phyloP scores from a whole-genome alignment of 2,329 filamentous ascomycete species.

The Botrytis aclada region DNA sequence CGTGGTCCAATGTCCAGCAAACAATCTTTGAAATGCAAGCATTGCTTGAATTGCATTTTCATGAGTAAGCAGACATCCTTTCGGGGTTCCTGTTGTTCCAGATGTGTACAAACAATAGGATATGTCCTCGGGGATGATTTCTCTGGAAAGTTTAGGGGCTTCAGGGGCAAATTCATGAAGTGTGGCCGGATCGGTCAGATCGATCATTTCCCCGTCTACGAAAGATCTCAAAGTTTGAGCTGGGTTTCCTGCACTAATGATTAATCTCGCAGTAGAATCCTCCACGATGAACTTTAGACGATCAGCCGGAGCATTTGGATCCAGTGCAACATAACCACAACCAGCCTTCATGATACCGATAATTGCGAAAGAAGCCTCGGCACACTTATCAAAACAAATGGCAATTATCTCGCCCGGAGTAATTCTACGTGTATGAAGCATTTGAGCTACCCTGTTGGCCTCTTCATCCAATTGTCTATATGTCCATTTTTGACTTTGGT shows the following conservation, averaged over 20 bases:
- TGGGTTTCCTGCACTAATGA: conserved; percentile 56
- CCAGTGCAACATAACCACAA: conserved; percentile 41
- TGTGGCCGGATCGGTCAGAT: conserved; percentile 31
- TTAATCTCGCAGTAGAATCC: conserved; percentile 64
- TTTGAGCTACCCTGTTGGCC: conserved; percentile 68
- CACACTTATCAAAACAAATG: conserved; percentile 41
- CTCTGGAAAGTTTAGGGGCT: conserved; percentile 28
- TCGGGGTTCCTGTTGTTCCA: conserved; percentile 41
- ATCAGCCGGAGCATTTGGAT: conserved; percentile 40
- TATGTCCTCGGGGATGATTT: conserved; percentile 31
- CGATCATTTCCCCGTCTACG: conserved; percentile 27
- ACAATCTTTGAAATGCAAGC: conserved; percentile 78
- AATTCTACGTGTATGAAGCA: conserved; percentile 53
- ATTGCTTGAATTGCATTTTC: conserved; percentile 87
- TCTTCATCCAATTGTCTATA: conserved; percentile 69
- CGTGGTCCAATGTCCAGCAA: conserved; percentile 68
- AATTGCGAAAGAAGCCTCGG: conserved; percentile 39
- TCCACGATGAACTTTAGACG: conserved; percentile 36
- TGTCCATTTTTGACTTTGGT: conserved; percentile 61
- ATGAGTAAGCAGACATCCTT: conserved; percentile 75
- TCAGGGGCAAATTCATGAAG: conserved; percentile 26
- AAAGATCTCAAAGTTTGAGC: conserved; percentile 40
- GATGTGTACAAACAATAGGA: conserved; percentile 41
- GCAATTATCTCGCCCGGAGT: conserved; percentile 49
- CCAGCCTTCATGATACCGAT: conserved; percentile 40